phyloP scores from a whole-genome alignment of 2,329 filamentous ascomycete genomes.

The Uncinocarpus reesii region DNA sequence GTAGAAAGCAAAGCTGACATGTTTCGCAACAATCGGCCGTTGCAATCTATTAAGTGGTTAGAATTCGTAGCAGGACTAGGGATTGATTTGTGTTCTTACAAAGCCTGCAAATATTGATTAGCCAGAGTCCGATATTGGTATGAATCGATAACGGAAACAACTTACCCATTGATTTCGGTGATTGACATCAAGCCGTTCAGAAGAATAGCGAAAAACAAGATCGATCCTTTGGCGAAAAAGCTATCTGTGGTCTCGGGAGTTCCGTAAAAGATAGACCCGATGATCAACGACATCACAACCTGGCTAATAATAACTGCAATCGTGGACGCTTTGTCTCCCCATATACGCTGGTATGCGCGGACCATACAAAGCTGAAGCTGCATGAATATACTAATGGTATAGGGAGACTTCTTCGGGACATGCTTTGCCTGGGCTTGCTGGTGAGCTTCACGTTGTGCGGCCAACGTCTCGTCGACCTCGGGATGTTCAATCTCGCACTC shows the following conservation, averaged over 20 bases:
- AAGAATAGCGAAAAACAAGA: conserved; percentile 77
- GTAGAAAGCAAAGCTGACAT: conserved; percentile 76
- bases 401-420: conserved; percentile 45
- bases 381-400: conserved; percentile 64
- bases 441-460: conserved; percentile 27
- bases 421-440: conserved; percentile 30
- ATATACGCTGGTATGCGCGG: conserved; percentile 65
- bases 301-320: conserved; percentile 58
- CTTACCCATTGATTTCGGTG: conserved; percentile 55
- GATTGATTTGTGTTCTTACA: conserved; percentile 16
- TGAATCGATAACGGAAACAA: not conserved
- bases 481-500: conserved; percentile 27
- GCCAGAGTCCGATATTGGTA: not conserved
- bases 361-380: conserved; percentile 73
- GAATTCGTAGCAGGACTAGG: not conserved
- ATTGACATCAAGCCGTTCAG: conserved; percentile 53
- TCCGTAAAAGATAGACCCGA: conserved; percentile 50
- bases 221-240: conserved; percentile 67
- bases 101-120: conserved; percentile 17
- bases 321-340: conserved; percentile 65
- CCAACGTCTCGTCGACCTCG: conserved; percentile 24
- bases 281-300: conserved; percentile 62
- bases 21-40: conserved; percentile 87
- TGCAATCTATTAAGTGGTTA: conserved; percentile 56
- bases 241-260: conserved; percentile 54